Base-by-base conservation (phyloP, 1,284 basidiomycete species). In the Ganoderma lucidum region DNA sequence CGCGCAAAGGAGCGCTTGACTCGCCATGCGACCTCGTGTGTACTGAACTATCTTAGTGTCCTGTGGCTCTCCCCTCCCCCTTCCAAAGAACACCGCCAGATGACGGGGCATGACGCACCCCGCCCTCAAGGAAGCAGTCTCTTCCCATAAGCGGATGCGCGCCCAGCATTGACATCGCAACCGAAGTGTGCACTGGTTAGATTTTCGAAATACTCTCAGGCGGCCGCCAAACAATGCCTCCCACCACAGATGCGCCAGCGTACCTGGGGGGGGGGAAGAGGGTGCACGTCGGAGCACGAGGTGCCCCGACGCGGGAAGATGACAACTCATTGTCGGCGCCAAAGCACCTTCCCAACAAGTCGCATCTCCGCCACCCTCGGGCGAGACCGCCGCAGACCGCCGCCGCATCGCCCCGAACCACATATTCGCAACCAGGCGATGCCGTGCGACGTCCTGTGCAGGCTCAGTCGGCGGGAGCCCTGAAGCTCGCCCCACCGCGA, bases 221-320 rank as follows among this genome's bases (percentile, higher is more conserved):
- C 23, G 9, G 41, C 56, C 58, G 10, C 44, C 30, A 19, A 28
- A 51, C 35, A 44, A 53, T 44, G 56, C 23, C 28, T 14, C 4
- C 12, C 44, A 60, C 41, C 44, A 44, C n/a, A 19, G 32, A 32
- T n/a, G 58, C 19, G 32, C 56, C n/a, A 37, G 30, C 30, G 19
- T 45, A 30, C 53, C 41, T 55, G 41, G 64, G 55, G 60, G 64
- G 55, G 60, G 28, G 30, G 30, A 28, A 17, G 30, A 17, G 10
- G 30, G 30, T 17, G 30, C 30, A 55, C 30, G 37, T 64, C 66
- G 66, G 66, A 67, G 60, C 62, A 67, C 62, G 62, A 67, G 66
- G 66, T 60, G 32, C 44, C 35, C 66, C 66, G 66, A 67, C 62
- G 56, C 56, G 66, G 41, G 53, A 63, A 58, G 53, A 35, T 56